phyloP scores from a whole-genome alignment of 805 yeast genomes.

The Yarrowia yakushimensis region DNA sequence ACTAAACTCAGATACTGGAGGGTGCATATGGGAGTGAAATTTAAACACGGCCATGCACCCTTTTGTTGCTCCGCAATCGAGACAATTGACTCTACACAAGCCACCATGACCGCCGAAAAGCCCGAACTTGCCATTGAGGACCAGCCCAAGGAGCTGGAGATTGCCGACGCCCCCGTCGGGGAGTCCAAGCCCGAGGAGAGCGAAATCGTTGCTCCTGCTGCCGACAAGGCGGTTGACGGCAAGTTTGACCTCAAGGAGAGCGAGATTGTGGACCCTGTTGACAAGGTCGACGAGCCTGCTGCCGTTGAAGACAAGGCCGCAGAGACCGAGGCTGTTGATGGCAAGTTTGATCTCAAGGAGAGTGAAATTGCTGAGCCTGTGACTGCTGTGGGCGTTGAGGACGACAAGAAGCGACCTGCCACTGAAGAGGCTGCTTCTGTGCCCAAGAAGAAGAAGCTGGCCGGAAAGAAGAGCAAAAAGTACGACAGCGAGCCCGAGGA shows the following conservation, averaged over 20 bases:
- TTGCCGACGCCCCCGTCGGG: neutral
- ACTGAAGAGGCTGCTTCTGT: neutral
- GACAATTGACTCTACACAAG: neutral
- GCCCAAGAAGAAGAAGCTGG: slow-evolving; percentile 26
- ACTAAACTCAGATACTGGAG: neutral
- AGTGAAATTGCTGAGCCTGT: neutral
- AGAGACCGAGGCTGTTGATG: neutral
- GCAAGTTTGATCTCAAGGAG: slow-evolving; percentile 3
- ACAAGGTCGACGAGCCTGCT: neutral
- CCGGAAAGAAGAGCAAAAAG: slow-evolving; percentile 30
- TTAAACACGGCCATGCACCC: neutral
- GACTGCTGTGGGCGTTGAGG: neutral
- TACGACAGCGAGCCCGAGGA: slow-evolving; percentile 59
- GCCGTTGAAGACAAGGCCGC: neutral
- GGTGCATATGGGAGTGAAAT: neutral
- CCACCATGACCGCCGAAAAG: slow-evolving; percentile 11
- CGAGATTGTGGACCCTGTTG: neutral
- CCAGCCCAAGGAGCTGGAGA: slow-evolving; percentile 20
- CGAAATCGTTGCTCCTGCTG: slow-evolving; percentile 5
- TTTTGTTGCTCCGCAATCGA: neutral
- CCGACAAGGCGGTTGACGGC: neutral
- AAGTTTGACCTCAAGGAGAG: slow-evolving; percentile 1
- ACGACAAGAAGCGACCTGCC: slow-evolving; percentile 11
- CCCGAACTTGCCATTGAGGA: slow-evolving; percentile 8
- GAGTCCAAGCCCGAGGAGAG: neutral